A percentile compares a stretch with the other conserved stretches of the same genome.
Evolutionary conservation across 176 grass and related monocot species (phyloP).

Genomic region (Triticum dicoccoides): DNA sequence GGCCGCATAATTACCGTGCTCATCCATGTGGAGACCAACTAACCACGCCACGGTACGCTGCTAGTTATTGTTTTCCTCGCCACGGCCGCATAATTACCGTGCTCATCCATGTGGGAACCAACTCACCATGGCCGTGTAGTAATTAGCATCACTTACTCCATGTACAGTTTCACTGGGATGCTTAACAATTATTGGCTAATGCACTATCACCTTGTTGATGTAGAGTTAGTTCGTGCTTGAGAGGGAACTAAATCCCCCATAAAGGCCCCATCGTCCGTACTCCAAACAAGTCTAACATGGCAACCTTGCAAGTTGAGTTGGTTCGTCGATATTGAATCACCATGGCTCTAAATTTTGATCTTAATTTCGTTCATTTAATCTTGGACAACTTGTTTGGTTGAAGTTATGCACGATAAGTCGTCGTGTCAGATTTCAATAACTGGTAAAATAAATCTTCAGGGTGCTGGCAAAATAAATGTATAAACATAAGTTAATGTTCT

Average conservation of each 20-base stretch:
- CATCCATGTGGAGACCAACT: not conserved
- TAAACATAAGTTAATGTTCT: not conserved
- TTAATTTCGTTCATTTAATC: conserved; percentile 2
- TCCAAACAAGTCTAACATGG: not conserved
- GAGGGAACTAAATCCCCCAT: not conserved
- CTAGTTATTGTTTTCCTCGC: not conserved
- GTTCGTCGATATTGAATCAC: not conserved
- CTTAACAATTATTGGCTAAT: not conserved
- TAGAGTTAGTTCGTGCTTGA: not conserved
- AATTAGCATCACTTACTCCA: not conserved
- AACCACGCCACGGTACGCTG: not conserved
- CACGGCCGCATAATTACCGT: not conserved
- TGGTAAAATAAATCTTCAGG: not conserved
- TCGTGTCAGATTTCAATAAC: not conserved
- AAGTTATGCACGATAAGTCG: not conserved
- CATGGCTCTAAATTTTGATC: not conserved
- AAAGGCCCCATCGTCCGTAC: not conserved
- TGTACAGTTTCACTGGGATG: not conserved
- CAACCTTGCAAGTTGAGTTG: not conserved
- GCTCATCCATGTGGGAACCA: not conserved
- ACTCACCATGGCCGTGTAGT: not conserved
- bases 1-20: not conserved
- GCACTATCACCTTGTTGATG: not conserved
- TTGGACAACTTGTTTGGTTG: not conserved
- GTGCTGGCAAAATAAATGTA: not conserved